These are phyloP conservation scores for Ustilago crameri DNA, from an alignment of 1,284 basidiomycete species.

Conservation along the genomic window DNA sequence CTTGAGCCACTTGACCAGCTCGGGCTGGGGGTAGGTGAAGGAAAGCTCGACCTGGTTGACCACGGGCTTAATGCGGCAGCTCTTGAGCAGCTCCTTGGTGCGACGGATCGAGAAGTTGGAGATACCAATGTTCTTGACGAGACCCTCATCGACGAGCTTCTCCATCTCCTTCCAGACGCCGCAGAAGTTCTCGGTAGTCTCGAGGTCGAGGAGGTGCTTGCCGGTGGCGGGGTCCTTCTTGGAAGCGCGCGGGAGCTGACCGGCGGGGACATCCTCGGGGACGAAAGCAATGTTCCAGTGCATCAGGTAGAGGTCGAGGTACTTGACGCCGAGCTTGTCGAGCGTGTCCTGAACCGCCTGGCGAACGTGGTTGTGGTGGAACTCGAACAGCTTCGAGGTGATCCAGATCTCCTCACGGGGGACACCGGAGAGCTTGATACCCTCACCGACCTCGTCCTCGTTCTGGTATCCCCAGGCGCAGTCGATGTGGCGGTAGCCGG, in stretches of 20 bases:
- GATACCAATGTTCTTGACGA: conserved; percentile 74
- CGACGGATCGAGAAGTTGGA: conserved; percentile 64
- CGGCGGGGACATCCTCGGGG: conserved; percentile 54
- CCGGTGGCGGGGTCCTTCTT: conserved; percentile 61
- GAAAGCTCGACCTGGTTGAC: conserved; percentile 65
- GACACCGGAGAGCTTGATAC: conserved; percentile 78
- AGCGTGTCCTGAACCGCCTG: conserved; percentile 80
- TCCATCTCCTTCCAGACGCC: conserved; percentile 57
- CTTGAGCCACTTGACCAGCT: conserved; percentile 78
- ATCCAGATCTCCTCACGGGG: conserved; percentile 84
- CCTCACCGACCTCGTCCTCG: conserved; percentile 86
- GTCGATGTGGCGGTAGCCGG: conserved; percentile 62
- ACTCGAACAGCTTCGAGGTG: conserved; percentile 82
- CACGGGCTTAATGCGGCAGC: conserved; percentile 54
- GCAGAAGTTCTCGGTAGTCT: conserved; percentile 55
- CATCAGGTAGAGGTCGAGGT: conserved; percentile 85
- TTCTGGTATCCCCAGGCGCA: conserved; percentile 71
- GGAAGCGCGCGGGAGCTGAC: conserved; percentile 53
- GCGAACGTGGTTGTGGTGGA: conserved; percentile 71
- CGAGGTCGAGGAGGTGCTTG: conserved; percentile 79
- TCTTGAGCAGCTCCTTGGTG: conserved; percentile 55
- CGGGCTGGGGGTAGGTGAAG: conserved; percentile 75
- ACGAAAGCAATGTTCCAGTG: conserved; percentile 73
- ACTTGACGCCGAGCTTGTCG: conserved; percentile 77
- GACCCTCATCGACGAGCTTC: conserved; percentile 60